Percentiles rank a stretch among this genome's conserved stretches.
phyloP scores from a whole-genome alignment of 2,329 filamentous ascomycete species.

The Penicillium sp. region DNA sequence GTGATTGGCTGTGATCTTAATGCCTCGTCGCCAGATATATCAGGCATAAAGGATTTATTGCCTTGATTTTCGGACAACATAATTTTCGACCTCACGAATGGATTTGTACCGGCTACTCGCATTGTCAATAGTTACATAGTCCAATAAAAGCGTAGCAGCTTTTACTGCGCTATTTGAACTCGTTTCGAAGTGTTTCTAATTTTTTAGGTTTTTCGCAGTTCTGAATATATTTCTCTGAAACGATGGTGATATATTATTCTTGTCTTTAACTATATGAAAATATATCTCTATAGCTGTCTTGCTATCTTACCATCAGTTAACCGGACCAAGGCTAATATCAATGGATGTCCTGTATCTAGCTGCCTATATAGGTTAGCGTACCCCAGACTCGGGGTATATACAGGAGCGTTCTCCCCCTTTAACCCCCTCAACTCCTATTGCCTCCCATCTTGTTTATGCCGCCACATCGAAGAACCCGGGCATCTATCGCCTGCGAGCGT shows the following conservation, averaged over 20 bases:
- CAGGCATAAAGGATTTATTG: neutral
- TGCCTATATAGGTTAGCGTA: neutral
- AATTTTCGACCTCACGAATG: neutral
- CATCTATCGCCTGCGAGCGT: neutral
- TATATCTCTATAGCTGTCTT: neutral
- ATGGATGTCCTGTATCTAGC: neutral
- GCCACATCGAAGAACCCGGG: neutral
- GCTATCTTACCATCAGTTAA: neutral
- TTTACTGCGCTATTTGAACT: no score
- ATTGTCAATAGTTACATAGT: neutral
- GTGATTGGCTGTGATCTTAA: constrained; percentile 12
- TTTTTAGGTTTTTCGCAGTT: neutral
- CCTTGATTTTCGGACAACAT: neutral
- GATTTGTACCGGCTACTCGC: neutral
- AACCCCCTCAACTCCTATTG: neutral
- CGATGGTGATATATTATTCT: neutral
- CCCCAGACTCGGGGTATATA: neutral
- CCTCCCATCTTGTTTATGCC: neutral
- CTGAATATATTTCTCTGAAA: neutral
- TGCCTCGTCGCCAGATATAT: neutral
- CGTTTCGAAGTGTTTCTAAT: neutral
- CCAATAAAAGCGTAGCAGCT: no score
- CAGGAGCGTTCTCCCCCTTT: neutral
- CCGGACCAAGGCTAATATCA: neutral
- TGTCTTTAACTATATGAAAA: neutral